phyloP scores from a whole-genome alignment of 2,329 filamentous ascomycete genomes.

The Exophiala alcalophila region DNA sequence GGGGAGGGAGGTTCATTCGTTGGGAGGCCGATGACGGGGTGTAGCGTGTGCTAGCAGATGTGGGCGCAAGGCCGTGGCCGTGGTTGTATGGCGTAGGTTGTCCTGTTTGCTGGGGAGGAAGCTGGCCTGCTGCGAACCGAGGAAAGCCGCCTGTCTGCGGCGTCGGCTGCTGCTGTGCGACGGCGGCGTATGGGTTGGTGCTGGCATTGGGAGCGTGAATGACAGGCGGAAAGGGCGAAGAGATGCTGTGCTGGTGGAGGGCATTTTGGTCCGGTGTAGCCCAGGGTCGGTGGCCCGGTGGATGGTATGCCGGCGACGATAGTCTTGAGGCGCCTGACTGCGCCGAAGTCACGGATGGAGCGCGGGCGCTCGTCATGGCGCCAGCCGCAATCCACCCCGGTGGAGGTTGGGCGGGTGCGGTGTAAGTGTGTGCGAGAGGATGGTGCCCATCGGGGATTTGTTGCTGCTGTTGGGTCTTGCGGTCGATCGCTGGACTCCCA shows the following conservation, averaged over 20 bases:
- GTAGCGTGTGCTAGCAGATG: slow-evolving; percentile 15
- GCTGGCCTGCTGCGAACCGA: slow-evolving; percentile 8
- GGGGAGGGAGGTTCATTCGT: slow-evolving; percentile 16
- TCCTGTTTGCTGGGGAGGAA: slow-evolving; percentile 8
- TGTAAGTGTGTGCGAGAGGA: slow-evolving; percentile 11
- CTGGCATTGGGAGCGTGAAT: slow-evolving; percentile 23
- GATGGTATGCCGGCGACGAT: slow-evolving; percentile 22
- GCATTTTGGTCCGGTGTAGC: slow-evolving; percentile 26
- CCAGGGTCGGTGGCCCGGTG: slow-evolving; percentile 25
- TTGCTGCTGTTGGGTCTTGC: too few relatives aligned
- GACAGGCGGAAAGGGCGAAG: slow-evolving; percentile 26
- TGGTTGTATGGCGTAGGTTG: slow-evolving; percentile 2
- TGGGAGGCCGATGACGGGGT: slow-evolving; percentile 7
- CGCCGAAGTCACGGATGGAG: slow-evolving; percentile 15
- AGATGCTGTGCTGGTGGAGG: slow-evolving; percentile 26
- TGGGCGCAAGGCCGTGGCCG: neutral
- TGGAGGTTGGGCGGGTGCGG: slow-evolving; percentile 7
- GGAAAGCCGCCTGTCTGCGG: slow-evolving; percentile 14
- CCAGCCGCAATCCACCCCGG: slow-evolving; percentile 7
- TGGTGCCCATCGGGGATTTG: slow-evolving; percentile 5
- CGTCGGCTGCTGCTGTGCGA: too few relatives aligned
- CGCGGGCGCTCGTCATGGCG: slow-evolving; percentile 12
- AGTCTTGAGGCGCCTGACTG: slow-evolving; percentile 20
- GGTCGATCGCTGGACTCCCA: slow-evolving; percentile 13
- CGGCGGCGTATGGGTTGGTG: slow-evolving; percentile 17